Conservation (phyloP, 2,329 filamentous ascomycete genomes). For the Fusarium sp. region DNA sequence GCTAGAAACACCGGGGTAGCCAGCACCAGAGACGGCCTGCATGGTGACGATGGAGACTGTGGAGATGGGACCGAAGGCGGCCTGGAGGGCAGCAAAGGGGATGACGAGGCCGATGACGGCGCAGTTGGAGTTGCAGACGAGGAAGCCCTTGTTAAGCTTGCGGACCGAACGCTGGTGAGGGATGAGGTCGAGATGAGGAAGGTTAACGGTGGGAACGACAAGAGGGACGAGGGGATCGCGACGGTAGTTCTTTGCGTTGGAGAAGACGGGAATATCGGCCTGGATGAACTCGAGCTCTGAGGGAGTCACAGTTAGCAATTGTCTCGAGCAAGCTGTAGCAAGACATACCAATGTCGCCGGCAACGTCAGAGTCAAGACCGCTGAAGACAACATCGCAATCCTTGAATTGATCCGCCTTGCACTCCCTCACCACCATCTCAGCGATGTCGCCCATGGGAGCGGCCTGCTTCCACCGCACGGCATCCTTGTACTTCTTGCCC, state of each 20-base stretch:
- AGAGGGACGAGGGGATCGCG: conserved; percentile 90
- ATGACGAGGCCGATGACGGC: conserved; percentile 97
- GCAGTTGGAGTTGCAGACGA: conserved; percentile 98
- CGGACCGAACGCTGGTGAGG: conserved; percentile 85
- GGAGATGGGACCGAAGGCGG: conserved; percentile 86
- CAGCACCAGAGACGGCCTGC: conserved; percentile 93
- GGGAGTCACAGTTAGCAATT: conserved; percentile 10
- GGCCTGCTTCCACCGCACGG: conserved; percentile 94
- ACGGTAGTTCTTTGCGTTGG: conserved; percentile 97
- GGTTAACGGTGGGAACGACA: conserved; percentile 95
- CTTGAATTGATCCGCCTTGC: conserved; percentile 82
- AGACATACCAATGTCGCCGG: conserved; percentile 84
- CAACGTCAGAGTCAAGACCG: conserved; percentile 91
- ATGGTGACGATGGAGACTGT: conserved; percentile 85
- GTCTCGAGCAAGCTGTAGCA: conserved; percentile 7
- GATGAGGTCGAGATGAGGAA: conserved; percentile 86
- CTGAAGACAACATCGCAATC: conserved; percentile 96
- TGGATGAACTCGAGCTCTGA: conserved; percentile 91
- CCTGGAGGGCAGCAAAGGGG: conserved; percentile 90
- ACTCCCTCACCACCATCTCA: conserved; percentile 86
- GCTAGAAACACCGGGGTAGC: conserved; percentile 87
- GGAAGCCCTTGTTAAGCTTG: conserved; percentile 83
- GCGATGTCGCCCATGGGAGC: conserved; percentile 83
- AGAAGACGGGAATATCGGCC: conserved; percentile 91
- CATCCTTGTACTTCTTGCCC: conserved; percentile 94